phyloP scores from a whole-genome alignment of 352 stramenopile species.

The Globisporangium alternatum region DNA sequence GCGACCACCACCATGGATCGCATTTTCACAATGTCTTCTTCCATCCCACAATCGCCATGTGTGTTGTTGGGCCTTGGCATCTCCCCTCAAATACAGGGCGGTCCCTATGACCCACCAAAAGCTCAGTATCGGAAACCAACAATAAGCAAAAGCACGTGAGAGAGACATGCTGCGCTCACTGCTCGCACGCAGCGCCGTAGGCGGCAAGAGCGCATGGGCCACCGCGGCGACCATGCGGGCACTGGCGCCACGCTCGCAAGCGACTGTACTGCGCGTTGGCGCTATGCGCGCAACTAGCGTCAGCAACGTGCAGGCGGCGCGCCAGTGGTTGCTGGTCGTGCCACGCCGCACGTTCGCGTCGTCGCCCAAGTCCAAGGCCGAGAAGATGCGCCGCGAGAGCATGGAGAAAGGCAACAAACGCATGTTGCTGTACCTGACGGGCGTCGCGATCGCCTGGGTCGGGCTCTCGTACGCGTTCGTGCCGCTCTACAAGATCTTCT shows the following conservation, averaged over 20 bases:
- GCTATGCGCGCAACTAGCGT: background rate
- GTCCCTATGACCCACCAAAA: slow-evolving; percentile 26
- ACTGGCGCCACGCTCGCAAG: background rate
- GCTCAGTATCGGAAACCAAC: slow-evolving; percentile 4
- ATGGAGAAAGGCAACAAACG: slow-evolving; percentile 89
- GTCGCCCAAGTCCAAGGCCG: slow-evolving; percentile 38
- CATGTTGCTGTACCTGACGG: slow-evolving; percentile 91
- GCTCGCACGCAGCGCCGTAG: slow-evolving; percentile 3
- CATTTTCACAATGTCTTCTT: no score
- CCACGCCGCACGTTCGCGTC: slow-evolving; percentile 41
- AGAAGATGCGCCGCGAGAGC: slow-evolving; percentile 39
- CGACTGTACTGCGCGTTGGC: background rate
- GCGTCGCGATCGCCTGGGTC: slow-evolving; percentile 92
- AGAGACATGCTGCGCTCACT: slow-evolving; percentile 20
- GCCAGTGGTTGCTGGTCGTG: slow-evolving; percentile 11
- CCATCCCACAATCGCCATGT: no score
- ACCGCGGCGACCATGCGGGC: background rate
- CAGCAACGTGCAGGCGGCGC: slow-evolving; percentile 11
- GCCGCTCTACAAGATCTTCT: slow-evolving; percentile 99
- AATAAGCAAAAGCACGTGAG: slow-evolving; percentile 16
- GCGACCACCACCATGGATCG: no score
- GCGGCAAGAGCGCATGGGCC: background rate
- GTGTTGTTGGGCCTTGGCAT: no score
- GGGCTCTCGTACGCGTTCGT: slow-evolving; percentile 97
- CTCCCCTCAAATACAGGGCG: background rate